Base-by-base conservation (phyloP, 2,329 filamentous ascomycete genomes). In the Coniochaeta pulveracea region DNA sequence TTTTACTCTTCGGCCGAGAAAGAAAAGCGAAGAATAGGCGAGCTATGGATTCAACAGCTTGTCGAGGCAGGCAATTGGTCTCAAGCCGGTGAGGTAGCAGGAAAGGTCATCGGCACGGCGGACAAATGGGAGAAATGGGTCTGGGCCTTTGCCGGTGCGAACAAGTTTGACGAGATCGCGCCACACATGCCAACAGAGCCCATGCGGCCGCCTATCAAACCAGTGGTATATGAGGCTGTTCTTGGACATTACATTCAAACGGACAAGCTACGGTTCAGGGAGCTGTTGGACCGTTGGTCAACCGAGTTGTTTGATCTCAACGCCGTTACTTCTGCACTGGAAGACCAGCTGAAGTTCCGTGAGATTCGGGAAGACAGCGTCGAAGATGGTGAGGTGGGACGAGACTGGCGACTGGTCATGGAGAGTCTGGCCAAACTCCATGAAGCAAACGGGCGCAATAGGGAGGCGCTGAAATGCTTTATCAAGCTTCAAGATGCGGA, bases 91-190 rank as follows among this genome's bases (percentile, higher is more conserved):
- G 68, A 80, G 47, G 67, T 93, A 4, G 89, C 86, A 37, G 83
- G 80, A 10, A 85, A 80, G 48, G 88, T 95, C 1, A 64, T 98
- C 1, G 76, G 76, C 26, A 85, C 80, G 1, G 76, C 85, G 1
- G 68, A 80, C 30, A 67, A 80, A 44, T 98, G 91, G 91, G 88
- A 96, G 58, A 85, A 93, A 47, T 96, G 89, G 86, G 81, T 93
- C 5, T 93, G 83, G 75, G 80, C 75, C 0, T 98, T 98, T 57
- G 85, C 86, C 6, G 80, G 85, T 25, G 81, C 83, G 3, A 72
- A 84, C 42, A 85, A 78, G 48, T 85, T 93, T 46, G 85, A 95
- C 51, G 88, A 94, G 45, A 94, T 98, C 39, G 81, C 83, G 5
- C 71, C 81, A 22, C 78, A 81, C 47, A 83, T 98, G 19, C 91